A percentile compares a stretch with the other conserved stretches of the same genome.
phyloP scores from a whole-genome alignment of 306 rosid genomes.

The Fragaria vesca region DNA sequence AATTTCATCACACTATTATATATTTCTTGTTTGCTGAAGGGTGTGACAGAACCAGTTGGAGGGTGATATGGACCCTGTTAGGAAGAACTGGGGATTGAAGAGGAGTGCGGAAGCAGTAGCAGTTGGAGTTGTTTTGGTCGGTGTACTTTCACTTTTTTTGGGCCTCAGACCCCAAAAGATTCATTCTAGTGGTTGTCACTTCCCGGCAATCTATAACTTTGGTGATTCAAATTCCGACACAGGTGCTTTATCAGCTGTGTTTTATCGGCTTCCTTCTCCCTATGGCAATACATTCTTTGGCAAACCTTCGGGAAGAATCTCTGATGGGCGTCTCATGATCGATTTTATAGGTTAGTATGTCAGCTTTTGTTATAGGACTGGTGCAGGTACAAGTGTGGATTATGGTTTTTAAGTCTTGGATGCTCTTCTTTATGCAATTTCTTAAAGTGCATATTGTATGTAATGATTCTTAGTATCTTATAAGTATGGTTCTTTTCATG shows the following conservation, averaged over 20 bases:
- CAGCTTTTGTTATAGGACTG: not conserved
- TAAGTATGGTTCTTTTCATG: not conserved
- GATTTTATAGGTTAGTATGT: constrained; percentile 24
- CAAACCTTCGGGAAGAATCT: constrained; percentile 22
- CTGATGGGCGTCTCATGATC: constrained; percentile 24
- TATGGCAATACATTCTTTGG: constrained; percentile 21
- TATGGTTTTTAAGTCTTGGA: not conserved
- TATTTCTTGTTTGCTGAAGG: constrained; percentile 2
- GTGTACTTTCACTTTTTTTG: constrained; percentile 9
- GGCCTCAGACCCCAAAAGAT: not conserved
- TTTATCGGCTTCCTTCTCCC: constrained; percentile 17
- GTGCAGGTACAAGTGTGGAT: not conserved
- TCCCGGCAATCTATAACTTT: constrained; percentile 32
- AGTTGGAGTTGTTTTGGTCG: constrained; percentile 25
- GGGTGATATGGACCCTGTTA: constrained; percentile 13
- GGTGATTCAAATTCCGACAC: constrained; percentile 37
- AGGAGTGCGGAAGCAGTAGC: constrained; percentile 10
- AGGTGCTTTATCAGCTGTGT: constrained; percentile 23
- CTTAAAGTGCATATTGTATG: not conserved
- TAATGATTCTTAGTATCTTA: not conserved
- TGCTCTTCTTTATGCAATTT: not conserved
- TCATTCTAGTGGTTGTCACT: constrained; percentile 14
- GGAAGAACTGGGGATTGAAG: constrained; percentile 6
- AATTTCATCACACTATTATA: not conserved
- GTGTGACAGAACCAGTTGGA: not conserved